Evolutionary conservation across 345 rosid species (phyloP).

Genomic region (Litchi chinensis): DNA sequence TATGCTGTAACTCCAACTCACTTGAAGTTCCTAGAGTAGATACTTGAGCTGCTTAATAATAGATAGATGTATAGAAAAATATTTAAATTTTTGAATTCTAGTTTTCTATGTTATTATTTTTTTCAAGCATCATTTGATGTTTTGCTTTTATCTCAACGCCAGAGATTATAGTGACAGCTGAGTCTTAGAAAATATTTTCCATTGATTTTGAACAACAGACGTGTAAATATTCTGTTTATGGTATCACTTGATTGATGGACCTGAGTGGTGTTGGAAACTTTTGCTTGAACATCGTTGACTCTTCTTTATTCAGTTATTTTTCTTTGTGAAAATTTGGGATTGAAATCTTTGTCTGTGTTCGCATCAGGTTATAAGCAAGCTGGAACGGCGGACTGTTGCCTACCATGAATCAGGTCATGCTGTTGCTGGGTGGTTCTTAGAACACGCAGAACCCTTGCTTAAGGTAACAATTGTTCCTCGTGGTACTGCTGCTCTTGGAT

Average conservation of each 20-base stretch:
- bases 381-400: conserved; percentile 52
- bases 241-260: neutral
- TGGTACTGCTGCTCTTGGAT: conserved; percentile 57
- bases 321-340: neutral
- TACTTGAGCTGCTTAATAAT: neutral
- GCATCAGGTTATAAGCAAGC: conserved; percentile 47
- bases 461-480: conserved; percentile 63
- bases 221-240: neutral
- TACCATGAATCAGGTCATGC: conserved; percentile 72
- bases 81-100: neutral
- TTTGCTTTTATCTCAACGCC: neutral
- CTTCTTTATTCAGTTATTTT: neutral
- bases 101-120: neutral
- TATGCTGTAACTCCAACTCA: neutral
- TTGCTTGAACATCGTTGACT: neutral
- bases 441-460: conserved; percentile 60
- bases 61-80: neutral
- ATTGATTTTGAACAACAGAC: neutral
- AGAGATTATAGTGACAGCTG: neutral
- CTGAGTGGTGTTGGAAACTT: neutral
- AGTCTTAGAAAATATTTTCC: neutral
- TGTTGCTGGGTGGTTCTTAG: conserved; percentile 60
- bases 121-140: neutral
- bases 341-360: neutral
- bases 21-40: neutral